phyloP scores from a whole-genome alignment of 2,329 filamentous ascomycete species.

The Fusarium illudens region DNA sequence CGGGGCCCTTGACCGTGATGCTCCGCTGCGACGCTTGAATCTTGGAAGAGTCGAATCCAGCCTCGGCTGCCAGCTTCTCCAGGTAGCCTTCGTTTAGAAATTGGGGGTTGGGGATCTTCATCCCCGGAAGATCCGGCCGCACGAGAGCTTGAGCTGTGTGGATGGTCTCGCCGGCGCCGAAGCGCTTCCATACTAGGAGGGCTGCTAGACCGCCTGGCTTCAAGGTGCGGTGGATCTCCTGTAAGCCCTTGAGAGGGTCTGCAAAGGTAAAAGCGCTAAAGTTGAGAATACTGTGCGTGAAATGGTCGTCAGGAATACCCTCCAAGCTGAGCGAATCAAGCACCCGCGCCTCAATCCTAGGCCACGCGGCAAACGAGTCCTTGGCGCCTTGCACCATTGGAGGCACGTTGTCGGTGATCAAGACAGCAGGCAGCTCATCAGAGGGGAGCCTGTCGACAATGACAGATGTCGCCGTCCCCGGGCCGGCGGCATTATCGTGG shows the following conservation, averaged over 20 bases:
- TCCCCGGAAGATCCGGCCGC: constrained; percentile 39
- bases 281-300: constrained; percentile 43
- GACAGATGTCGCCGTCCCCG: constrained; percentile 43
- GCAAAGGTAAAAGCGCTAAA: constrained; percentile 45
- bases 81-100: constrained; percentile 39
- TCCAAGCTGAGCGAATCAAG: constrained; percentile 37
- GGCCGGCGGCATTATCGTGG: constrained; percentile 47
- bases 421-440: constrained; percentile 1
- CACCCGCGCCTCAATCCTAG: constrained; percentile 9
- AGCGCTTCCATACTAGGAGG: constrained; percentile 39
- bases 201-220: constrained; percentile 40
- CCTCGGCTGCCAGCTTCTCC: constrained; percentile 28
- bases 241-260: constrained; percentile 33
- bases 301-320: constrained; percentile 24
- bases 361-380: constrained; percentile 14
- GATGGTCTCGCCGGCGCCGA: constrained; percentile 37
- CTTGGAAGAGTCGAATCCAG: constrained; percentile 32
- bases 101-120: constrained; percentile 39
- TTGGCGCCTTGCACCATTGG: constrained; percentile 27
- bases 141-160: constrained; percentile 42
- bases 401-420: constrained; percentile 33
- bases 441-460: constrained; percentile 24
- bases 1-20: constrained; percentile 22
- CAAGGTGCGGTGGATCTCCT: constrained; percentile 44
- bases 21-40: constrained; percentile 16